These are phyloP conservation scores for Arbutus unedo DNA, from an alignment of 148 eudicot genomes.

Conservation along the genomic window DNA sequence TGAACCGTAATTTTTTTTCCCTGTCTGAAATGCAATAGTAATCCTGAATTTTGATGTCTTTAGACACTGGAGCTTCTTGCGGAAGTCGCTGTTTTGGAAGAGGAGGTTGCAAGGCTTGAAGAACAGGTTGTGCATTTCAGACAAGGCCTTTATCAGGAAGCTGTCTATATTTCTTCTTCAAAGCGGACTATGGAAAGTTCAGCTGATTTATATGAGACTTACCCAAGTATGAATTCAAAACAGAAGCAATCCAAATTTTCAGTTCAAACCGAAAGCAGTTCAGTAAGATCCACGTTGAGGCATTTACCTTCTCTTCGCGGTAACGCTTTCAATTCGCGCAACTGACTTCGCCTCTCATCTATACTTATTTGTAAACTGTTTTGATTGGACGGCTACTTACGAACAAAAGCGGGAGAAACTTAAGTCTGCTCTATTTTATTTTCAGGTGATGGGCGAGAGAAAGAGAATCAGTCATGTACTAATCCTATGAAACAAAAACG, in stretches of 20 bases:
- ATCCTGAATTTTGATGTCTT: constrained; percentile 14
- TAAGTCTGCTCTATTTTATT: constrained; percentile 6
- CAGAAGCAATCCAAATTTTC: constrained; percentile 33
- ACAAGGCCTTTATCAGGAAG: constrained; percentile 16
- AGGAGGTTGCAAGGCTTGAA: constrained; percentile 80
- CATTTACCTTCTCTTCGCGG: constrained; percentile 23
- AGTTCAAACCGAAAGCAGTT: constrained; percentile 18
- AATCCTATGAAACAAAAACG: constrained; percentile 33
- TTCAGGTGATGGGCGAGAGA: constrained; percentile 43
- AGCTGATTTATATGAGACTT: constrained; percentile 31
- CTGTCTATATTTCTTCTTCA: constrained; percentile 12
- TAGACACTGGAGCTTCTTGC: constrained; percentile 82
- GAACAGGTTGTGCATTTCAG: constrained; percentile 68
- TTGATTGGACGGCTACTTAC: neutral
- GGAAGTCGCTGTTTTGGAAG: constrained; percentile 87
- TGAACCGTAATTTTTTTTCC: neutral
- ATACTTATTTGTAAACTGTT: neutral
- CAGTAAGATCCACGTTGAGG: neutral
- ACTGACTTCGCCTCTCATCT: constrained; percentile 24
- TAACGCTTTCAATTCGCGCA: constrained; percentile 18
- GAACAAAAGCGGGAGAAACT: neutral
- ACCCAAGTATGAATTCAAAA: constrained; percentile 24
- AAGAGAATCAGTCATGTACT: constrained; percentile 40
- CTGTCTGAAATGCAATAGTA: neutral
- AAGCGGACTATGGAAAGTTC: constrained; percentile 4